phyloP scores from a whole-genome alignment of 1,139 yeast genomes.

The Suhomyces ambrosiae region DNA sequence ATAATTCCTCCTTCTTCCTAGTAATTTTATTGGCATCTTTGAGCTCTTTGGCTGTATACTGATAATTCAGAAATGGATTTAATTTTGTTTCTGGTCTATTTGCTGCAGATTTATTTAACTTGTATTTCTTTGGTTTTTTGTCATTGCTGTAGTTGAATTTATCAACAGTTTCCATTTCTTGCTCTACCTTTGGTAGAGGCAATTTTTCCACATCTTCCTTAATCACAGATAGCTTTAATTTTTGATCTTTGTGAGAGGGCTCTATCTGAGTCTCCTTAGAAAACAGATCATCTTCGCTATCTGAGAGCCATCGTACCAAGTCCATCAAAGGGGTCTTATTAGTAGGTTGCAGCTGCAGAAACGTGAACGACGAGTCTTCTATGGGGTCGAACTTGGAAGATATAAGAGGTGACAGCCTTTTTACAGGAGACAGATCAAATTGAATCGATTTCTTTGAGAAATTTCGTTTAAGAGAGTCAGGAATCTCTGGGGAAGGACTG shows the following conservation, averaged over 20 bases:
- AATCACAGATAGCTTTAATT: not conserved
- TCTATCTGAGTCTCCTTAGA: not conserved
- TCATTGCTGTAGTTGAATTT: not conserved
- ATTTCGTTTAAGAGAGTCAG: conserved; percentile 3
- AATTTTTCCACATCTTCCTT: too few relatives aligned
- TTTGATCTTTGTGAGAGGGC: too few relatives aligned
- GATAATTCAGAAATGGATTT: conserved; percentile 9
- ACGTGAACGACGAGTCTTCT: conserved; percentile 18
- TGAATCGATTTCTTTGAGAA: not conserved
- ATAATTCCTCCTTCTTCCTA: conserved; percentile 52
- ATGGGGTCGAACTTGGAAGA: conserved; percentile 15
- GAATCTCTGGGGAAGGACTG: conserved; percentile 7
- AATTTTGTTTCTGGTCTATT: not conserved
- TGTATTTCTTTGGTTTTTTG: conserved; percentile 1
- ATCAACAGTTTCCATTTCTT: not conserved
- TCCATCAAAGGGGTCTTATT: conserved; percentile 19
- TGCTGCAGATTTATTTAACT: too few relatives aligned
- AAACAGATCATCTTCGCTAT: conserved; percentile 24
- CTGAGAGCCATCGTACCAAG: conserved; percentile 30
- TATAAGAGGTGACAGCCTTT: conserved; percentile 7
- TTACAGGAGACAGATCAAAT: conserved; percentile 2
- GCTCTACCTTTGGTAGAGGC: too few relatives aligned
- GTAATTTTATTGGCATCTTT: conserved; percentile 53
- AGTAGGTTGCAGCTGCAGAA: conserved; percentile 12
- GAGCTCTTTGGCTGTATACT: conserved; percentile 34